Conservation (phyloP, 306 rosid species). For the Coriaria nepalensis region DNA sequence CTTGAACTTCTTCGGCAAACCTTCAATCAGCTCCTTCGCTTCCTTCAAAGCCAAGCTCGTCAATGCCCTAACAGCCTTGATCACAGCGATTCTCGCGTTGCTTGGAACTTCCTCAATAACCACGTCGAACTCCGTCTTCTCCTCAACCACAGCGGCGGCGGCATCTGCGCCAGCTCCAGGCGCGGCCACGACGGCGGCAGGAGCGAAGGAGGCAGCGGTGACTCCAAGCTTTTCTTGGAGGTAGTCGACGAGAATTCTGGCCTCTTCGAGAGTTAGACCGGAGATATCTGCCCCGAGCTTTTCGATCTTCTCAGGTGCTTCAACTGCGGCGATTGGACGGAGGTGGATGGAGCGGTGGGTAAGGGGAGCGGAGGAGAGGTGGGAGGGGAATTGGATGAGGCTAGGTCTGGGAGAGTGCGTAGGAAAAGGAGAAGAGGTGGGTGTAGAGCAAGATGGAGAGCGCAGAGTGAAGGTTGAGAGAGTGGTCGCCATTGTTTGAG, state of each 20-base stretch:
- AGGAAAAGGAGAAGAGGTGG: slow-evolving; percentile 18
- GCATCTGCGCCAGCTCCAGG: slow-evolving; percentile 27
- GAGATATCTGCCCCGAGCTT: slow-evolving; percentile 53
- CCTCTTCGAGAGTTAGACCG: slow-evolving; percentile 71
- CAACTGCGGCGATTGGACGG: slow-evolving; percentile 57
- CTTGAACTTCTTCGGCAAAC: slow-evolving; percentile 83
- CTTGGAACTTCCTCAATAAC: slow-evolving; percentile 82
- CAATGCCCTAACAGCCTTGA: slow-evolving; percentile 69
- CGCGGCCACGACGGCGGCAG: slow-evolving; percentile 38
- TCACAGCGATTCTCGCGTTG: slow-evolving; percentile 65
- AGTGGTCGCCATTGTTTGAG: slow-evolving; percentile 38
- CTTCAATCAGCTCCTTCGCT: slow-evolving; percentile 86
- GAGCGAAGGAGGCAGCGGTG: slow-evolving; percentile 74
- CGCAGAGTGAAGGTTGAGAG: slow-evolving; percentile 38
- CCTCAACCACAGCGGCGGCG: slow-evolving; percentile 33
- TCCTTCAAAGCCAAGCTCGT: slow-evolving; percentile 86
- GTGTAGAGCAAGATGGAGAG: slow-evolving; percentile 27
- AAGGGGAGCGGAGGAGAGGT: slow-evolving; percentile 14
- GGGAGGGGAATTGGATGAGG: slow-evolving; percentile 27
- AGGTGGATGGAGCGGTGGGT: slow-evolving; percentile 32
- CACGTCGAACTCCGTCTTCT: slow-evolving; percentile 92
- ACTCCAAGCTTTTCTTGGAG: slow-evolving; percentile 95
- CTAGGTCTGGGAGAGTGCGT: slow-evolving; percentile 24
- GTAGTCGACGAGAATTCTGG: slow-evolving; percentile 58
- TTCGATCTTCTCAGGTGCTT: slow-evolving; percentile 48